Evolutionary conservation across 306 rosid species (phyloP).

Genomic region (Adenanthera pavonina): DNA sequence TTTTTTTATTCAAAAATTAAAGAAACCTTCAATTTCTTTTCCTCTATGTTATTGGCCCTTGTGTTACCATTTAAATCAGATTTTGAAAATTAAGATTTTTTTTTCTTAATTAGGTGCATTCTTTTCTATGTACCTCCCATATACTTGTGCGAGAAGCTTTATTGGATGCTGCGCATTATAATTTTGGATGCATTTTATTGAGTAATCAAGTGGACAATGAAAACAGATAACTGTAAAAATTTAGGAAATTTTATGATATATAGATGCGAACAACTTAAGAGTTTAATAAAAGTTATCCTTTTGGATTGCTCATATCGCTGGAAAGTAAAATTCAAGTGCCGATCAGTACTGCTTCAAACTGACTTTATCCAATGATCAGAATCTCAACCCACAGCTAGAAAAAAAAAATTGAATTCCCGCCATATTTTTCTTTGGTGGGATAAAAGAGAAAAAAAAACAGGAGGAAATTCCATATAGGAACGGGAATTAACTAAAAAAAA

Average conservation of each 20-base stretch:
- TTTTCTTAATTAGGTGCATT: background rate
- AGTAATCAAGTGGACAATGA: background rate
- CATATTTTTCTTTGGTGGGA: background rate
- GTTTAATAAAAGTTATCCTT: background rate
- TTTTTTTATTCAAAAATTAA: too few relatives aligned
- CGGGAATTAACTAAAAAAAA: too few relatives aligned
- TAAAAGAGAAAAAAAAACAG: background rate
- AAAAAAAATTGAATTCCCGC: background rate
- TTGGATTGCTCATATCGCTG: background rate
- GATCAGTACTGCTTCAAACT: background rate
- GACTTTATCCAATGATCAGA: background rate
- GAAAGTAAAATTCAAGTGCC: background rate
- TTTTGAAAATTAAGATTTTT: too few relatives aligned
- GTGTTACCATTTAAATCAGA: background rate
- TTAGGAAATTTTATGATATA: background rate
- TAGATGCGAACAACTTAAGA: background rate
- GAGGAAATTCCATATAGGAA: too few relatives aligned
- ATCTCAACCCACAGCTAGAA: background rate
- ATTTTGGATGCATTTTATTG: background rate
- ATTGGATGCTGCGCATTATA: background rate
- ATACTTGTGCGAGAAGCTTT: background rate
- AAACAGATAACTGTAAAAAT: background rate
- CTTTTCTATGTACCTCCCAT: background rate
- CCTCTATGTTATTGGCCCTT: background rate
- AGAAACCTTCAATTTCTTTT: background rate